Evolutionary conservation across 1,284 basidiomycete genomes (phyloP), one percentile per base, ranked within the genome.

Genomic region (Ganoderma multipileum): DNA sequence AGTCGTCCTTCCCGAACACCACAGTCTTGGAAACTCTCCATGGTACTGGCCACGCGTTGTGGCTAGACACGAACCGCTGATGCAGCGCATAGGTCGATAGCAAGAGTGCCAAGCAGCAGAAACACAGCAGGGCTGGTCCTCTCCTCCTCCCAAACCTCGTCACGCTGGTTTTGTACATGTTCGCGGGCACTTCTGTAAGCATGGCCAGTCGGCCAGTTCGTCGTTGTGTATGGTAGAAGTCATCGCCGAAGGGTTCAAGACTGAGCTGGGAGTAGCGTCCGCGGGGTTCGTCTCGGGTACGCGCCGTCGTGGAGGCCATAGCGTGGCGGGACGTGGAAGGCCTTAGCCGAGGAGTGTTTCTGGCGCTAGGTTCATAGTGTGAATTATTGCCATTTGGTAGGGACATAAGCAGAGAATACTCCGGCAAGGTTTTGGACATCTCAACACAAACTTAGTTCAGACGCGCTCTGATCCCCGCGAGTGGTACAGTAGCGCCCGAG

Each of bases 1-100:
- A 77, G 76, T 97, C 95, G 64, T 92, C 90, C 61, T 88, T 83
- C 55, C 85, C 85, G 72, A 92, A 92, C 52, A 98, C 90, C 52
- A 95, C 85, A 6, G 95, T 96, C 61, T 91, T 85, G 8, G 91
- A 87, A 71, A 93, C 90, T 58, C 84, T 84, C 42, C 84, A 82
- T 44, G 76, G 71, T 70, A 92, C 88, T 12, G 90, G 86, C 92
- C 93, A 95, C 52, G 86, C 85, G 74, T 88, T 88, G 65, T 85
- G 83, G 71, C 85, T 82, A 0, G 84, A 83, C 28, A 83, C 86
- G 74, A 89, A 88, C 60, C 85, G 83, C 68, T 85, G 87, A 44
- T 86, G 84, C 66, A 93, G 81, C 3, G 89, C 88, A 73, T 92
- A 87, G 28, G 87, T 79, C 58, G 85, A 79, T 71, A 90, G 84